Evolutionary conservation across 148 eudicot species (phyloP).

Genomic region (Hydrangea macrophylla): DNA sequence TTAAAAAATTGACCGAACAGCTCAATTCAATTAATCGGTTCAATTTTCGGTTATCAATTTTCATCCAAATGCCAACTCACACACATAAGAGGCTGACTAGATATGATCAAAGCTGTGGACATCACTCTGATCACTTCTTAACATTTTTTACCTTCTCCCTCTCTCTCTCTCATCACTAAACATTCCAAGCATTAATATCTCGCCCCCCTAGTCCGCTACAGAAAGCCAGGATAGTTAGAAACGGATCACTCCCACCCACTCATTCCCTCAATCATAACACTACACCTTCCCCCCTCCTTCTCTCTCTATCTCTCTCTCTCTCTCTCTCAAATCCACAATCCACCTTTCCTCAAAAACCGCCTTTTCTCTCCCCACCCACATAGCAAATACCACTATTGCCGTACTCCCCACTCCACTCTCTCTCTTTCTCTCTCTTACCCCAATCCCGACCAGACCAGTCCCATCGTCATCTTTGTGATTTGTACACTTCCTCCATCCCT

Average conservation of each 20-base stretch:
- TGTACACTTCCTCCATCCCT: not conserved
- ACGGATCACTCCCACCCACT: slow-evolving; percentile 44
- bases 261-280: slow-evolving; percentile 53
- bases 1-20: too few species aligned
- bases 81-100: too few species aligned
- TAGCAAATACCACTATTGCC: slow-evolving; percentile 22
- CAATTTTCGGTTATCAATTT: too few species aligned
- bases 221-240: slow-evolving; percentile 22
- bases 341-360: slow-evolving; percentile 14
- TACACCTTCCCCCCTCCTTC: too few species aligned
- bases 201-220: slow-evolving; percentile 44
- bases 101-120: too few species aligned
- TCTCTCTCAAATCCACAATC: slow-evolving; percentile 10
- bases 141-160: too few species aligned
- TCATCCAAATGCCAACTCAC: too few species aligned
- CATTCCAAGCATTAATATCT: slow-evolving; percentile 25
- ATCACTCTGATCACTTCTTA: too few species aligned
- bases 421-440: not conserved
- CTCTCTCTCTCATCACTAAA: slow-evolving; percentile 9
- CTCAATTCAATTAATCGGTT: too few species aligned
- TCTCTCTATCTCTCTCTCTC: slow-evolving; percentile 9
- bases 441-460: slow-evolving; percentile 10
- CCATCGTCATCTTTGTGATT: slow-evolving; percentile 15
- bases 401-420: slow-evolving; percentile 2
- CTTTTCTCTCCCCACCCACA: slow-evolving; percentile 16